Conservation (phyloP, 1,139 yeast genomes). For the Chernovozyma aurita region DNA sequence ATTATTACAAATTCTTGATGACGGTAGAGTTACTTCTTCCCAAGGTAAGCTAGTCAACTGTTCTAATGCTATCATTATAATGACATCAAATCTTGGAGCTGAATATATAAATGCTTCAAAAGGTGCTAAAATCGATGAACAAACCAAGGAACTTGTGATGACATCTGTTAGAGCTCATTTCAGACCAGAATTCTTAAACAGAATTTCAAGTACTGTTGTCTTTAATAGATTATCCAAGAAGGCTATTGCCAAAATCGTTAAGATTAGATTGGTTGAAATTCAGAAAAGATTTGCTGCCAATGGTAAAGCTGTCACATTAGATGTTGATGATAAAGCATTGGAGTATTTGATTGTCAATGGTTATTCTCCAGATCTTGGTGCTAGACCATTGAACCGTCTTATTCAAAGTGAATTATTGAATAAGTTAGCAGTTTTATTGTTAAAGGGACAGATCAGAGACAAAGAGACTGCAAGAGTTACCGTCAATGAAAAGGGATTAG, state of each 20-base stretch:
- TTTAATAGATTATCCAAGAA: slow-evolving; percentile 89
- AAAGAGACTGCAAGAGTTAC: slow-evolving; percentile 77
- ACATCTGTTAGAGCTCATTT: slow-evolving; percentile 82
- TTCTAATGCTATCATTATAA: slow-evolving; percentile 84
- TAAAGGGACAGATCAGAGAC: slow-evolving; percentile 83
- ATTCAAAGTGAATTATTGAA: slow-evolving; percentile 87
- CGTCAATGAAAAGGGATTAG: slow-evolving; percentile 59
- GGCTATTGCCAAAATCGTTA: slow-evolving; percentile 89
- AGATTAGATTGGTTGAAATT: slow-evolving; percentile 76
- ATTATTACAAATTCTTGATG: slow-evolving; percentile 86
- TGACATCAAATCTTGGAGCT: slow-evolving; percentile 98
- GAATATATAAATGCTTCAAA: slow-evolving; percentile 72
- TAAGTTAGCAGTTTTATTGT: slow-evolving; percentile 78
- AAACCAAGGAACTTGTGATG: slow-evolving; percentile 77
- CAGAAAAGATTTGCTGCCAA: slow-evolving; percentile 79
- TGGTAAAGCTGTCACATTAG: slow-evolving; percentile 70
- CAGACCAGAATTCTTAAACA: slow-evolving; percentile 95
- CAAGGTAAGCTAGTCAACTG: slow-evolving; percentile 93
- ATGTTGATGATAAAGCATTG: slow-evolving; percentile 67
- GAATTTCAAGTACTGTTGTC: slow-evolving; percentile 87
- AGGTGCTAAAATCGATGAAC: slow-evolving; percentile 58
- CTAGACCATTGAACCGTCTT: slow-evolving; percentile 93
- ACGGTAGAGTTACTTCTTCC: slow-evolving; percentile 92
- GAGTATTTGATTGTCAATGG: slow-evolving; percentile 82
- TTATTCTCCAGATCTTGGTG: slow-evolving; percentile 91